Evolutionary conservation across 2,329 filamentous ascomycete genomes (phyloP).

Genomic region (Penicillium sp.): DNA sequence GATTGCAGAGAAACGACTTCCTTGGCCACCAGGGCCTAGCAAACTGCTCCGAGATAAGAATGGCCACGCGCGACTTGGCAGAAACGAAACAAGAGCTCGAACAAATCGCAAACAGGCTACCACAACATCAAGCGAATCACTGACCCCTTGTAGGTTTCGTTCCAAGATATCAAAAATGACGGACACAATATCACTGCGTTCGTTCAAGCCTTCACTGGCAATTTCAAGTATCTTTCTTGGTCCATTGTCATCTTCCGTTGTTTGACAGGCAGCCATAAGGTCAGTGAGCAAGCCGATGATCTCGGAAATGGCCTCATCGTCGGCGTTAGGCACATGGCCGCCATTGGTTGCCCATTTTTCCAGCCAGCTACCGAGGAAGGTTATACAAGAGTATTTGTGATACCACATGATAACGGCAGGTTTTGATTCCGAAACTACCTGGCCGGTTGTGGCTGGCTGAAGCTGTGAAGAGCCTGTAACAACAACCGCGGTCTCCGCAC

Average conservation of each 20-base stretch:
- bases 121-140: conserved; percentile 61
- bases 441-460: conserved; percentile 37
- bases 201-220: conserved; percentile 47
- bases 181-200: conserved; percentile 65
- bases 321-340: conserved; percentile 51
- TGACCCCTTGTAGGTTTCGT: conserved; percentile 49
- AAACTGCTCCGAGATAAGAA: conserved; percentile 78
- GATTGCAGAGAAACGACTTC: conserved; percentile 71
- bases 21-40: conserved; percentile 70
- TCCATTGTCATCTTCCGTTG: conserved; percentile 31
- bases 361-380: conserved; percentile 69
- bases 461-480: conserved; percentile 35
- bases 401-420: conserved; percentile 72
- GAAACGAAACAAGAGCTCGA: conserved; percentile 64
- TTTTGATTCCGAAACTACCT: conserved; percentile 71
- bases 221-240: conserved; percentile 46
- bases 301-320: conserved; percentile 63
- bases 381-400: conserved; percentile 71
- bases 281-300: conserved; percentile 70
- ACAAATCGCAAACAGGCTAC: conserved; percentile 79
- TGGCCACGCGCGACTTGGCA: conserved; percentile 84
- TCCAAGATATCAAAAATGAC: conserved; percentile 86
- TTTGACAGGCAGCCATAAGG: conserved; percentile 52
- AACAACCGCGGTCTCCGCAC: conserved; percentile 30
- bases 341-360: conserved; percentile 47